A percentile compares a stretch with the other conserved stretches of the same genome.
These are phyloP conservation scores for Sanghuangporus sanghuang DNA, from an alignment of 1,284 basidiomycete species.

Conservation along the genomic window DNA sequence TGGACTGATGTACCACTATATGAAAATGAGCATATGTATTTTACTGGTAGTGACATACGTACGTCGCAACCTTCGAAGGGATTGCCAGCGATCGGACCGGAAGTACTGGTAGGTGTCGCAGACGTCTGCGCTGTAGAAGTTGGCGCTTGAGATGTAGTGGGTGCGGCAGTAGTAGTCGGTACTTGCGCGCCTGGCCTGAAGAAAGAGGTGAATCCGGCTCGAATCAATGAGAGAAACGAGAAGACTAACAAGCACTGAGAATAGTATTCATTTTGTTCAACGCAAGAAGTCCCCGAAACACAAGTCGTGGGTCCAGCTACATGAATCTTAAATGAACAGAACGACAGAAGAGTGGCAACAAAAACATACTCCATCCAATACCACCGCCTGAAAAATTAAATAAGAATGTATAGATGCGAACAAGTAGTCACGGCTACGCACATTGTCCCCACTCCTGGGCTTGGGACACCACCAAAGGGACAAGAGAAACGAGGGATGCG, in stretches of 20 bases:
- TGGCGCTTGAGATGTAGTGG: constrained; percentile 24
- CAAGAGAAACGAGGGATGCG: constrained; percentile 39
- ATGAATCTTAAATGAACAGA: neutral
- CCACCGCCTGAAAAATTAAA: constrained; percentile 42
- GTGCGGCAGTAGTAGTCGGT: constrained; percentile 18
- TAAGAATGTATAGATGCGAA: neutral
- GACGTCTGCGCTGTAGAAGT: constrained; percentile 22
- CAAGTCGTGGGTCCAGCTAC: constrained; percentile 21
- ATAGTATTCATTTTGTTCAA: constrained; percentile 44
- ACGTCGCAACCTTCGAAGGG: constrained; percentile 47
- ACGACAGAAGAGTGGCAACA: neutral
- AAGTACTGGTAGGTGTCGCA: constrained; percentile 19
- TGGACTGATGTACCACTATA: constrained; percentile 44
- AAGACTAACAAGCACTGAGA: constrained; percentile 49
- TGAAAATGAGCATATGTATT: neutral
- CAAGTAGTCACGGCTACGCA: neutral
- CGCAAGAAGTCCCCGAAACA: constrained; percentile 34
- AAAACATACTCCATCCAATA: constrained; percentile 41
- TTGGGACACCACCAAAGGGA: constrained; percentile 42
- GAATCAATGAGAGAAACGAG: no score
- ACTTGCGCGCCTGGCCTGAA: constrained; percentile 1
- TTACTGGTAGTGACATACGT: constrained; percentile 12
- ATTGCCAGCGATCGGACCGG: constrained; percentile 42
- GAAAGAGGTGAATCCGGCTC: neutral
- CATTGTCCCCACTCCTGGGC: constrained; percentile 29